Conservation (phyloP, 225 moss, liverwort and hornwort species). For the Physcomitrium patens region DNA sequence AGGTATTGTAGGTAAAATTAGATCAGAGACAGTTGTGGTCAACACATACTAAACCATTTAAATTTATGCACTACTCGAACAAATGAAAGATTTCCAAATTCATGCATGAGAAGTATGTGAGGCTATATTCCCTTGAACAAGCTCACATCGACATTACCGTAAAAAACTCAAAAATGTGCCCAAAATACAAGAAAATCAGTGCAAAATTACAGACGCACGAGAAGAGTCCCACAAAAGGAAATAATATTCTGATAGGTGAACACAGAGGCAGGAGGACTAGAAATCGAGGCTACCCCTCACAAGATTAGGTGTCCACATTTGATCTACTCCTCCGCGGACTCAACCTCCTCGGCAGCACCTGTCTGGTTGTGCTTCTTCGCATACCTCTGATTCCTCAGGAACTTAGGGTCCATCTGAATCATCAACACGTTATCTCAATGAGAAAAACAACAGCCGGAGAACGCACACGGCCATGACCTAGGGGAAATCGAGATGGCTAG, state of each 20-base stretch:
- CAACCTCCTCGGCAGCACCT: constrained; percentile 55
- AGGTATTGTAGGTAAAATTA: no score
- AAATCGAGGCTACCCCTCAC: constrained; percentile 20
- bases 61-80: no score
- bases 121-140: no score
- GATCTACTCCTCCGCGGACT: constrained; percentile 62
- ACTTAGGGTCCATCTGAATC: constrained; percentile 92
- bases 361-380: constrained; percentile 91
- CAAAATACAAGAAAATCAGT: not conserved
- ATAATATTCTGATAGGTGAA: constrained; percentile 26
- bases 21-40: no score
- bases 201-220: not conserved
- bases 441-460: no score
- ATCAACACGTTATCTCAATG: not conserved
- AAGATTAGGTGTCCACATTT: constrained; percentile 32
- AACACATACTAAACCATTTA: no score
- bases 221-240: constrained; percentile 11
- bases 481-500: no score
- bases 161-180: no score
- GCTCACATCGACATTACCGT: no score
- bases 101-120: no score
- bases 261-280: constrained; percentile 18
- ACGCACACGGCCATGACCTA: no score
- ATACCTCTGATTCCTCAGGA: constrained; percentile 91
- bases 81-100: no score